Evolutionary conservation across 1,139 yeast genomes (phyloP).

Genomic region (Zygosaccharomyces sapae): DNA sequence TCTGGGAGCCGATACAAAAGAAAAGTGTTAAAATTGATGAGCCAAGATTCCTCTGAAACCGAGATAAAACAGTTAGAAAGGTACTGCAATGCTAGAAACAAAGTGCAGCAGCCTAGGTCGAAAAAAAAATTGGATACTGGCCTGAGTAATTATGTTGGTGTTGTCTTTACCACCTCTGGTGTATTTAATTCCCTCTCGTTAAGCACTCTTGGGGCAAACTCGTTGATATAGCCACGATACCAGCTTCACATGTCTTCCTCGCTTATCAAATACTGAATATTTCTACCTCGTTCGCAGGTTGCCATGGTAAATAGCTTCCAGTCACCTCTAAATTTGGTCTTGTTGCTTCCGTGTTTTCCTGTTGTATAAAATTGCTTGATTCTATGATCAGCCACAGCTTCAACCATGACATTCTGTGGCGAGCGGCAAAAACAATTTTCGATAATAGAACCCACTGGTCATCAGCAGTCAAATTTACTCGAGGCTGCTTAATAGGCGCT

Average conservation of each 20-base stretch:
- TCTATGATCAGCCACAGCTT: conserved; percentile 49
- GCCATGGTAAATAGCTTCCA: conserved; percentile 39
- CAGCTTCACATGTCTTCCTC: conserved; percentile 46
- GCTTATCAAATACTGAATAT: conserved; percentile 39
- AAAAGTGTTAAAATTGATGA: conserved; percentile 2
- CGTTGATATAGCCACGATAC: conserved; percentile 44
- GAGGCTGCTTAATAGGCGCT: conserved; percentile 56
- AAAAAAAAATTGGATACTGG: conserved; percentile 17
- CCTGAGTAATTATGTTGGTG: conserved; percentile 40
- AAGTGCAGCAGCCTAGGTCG: conserved; percentile 43
- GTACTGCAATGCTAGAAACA: conserved; percentile 7
- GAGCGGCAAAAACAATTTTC: conserved; percentile 44
- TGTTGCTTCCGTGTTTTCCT: conserved; percentile 47
- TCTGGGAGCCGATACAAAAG: conserved; percentile 39
- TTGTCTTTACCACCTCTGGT: conserved; percentile 54
- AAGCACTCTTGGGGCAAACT: conserved; percentile 49
- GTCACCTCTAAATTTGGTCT: conserved; percentile 43
- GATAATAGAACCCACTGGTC: conserved; percentile 56
- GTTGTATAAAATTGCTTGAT: conserved; percentile 46
- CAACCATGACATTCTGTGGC: conserved; percentile 36
- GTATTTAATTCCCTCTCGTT: conserved; percentile 50
- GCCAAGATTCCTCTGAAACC: neutral
- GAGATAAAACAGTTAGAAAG: conserved; percentile 7
- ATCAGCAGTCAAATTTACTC: conserved; percentile 51
- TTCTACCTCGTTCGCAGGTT: conserved; percentile 36